Evolutionary conservation across 345 rosid genomes (phyloP), one percentile per base, ranked within the genome.

Genomic region (Eucalyptus cloeziana): DNA sequence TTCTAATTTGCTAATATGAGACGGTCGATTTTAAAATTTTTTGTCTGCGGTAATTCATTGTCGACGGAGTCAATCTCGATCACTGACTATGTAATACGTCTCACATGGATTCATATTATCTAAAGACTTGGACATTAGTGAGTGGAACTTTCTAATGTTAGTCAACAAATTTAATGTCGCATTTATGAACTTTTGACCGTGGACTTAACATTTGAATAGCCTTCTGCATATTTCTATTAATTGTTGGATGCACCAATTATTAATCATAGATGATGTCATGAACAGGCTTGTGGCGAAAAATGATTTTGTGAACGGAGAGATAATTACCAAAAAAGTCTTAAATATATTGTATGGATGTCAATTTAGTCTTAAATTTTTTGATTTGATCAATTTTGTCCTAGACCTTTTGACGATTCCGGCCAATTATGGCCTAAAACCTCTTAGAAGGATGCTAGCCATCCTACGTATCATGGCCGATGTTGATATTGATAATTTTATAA

Each of bases 361-460:
- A 71, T 37, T 69, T 0, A 71, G 1, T 37, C 2, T 1, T 10
- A 71, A 19, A 37, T 2, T 19, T 71, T 37, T 71, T 3, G 13
- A 37, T 71, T 71, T 71, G 7, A 24, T 12, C 13, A 71, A 71
- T 19, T 71, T 24, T 4, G 1, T 76, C 1, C 0, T 76, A 21
- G 22, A 40, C 4, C 0, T 76, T 76, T 76, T 76, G 3, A 76
- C 0, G 5, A 40, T 76, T 76, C 12, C 0, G 1, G 27, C 27
- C 4, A 76, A 19, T 40, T 71, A 21, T 76, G 47, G 47, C 47
- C 4, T 37, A 4, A 1, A 76, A 76, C 0, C 22, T 4, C 2
- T 40, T 0, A 76, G 30, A 1, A 19, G 47, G 14, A 62, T 27
- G 31, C 15, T 0, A 0, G 0, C n/a, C 33, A 13, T 12, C 2